phyloP scores from a whole-genome alignment of 306 rosid genomes.

The Quillaja saponaria region DNA sequence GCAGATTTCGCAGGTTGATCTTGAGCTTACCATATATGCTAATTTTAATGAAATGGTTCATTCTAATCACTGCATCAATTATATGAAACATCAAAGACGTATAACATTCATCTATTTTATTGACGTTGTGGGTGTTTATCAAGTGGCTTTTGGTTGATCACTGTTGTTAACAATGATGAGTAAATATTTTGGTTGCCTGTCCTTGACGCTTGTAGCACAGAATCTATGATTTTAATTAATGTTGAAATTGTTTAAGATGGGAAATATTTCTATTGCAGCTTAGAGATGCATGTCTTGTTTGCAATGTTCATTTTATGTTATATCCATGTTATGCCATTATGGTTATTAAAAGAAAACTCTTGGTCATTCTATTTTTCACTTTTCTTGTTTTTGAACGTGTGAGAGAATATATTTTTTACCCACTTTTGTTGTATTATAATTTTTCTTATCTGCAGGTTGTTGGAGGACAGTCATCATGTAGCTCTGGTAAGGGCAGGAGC shows the following conservation, averaged over 20 bases:
- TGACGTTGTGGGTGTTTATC: slow-evolving; percentile 7
- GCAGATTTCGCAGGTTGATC: slow-evolving; percentile 12
- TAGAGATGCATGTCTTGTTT: too few species aligned
- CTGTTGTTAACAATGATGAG: slow-evolving; percentile 12
- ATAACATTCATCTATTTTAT: neutral
- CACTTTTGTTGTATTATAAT: slow-evolving; percentile 20
- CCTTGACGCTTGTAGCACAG: slow-evolving; percentile 10
- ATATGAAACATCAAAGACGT: slow-evolving; percentile 3
- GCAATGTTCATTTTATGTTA: neutral
- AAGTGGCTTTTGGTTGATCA: neutral
- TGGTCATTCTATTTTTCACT: neutral
- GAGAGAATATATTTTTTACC: neutral
- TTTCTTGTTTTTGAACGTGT: slow-evolving; percentile 10
- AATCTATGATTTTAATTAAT: slow-evolving; percentile 14
- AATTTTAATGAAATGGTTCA: slow-evolving; percentile 4
- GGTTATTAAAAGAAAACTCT: neutral
- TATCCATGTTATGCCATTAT: slow-evolving; percentile 5
- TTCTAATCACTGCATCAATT: slow-evolving; percentile 11
- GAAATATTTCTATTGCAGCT: too few species aligned
- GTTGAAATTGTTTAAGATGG: slow-evolving; percentile 3
- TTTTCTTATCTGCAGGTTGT: slow-evolving; percentile 45
- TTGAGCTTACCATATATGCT: slow-evolving; percentile 14
- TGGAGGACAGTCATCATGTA: slow-evolving; percentile 69
- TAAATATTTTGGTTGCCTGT: neutral
- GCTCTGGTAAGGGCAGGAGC: slow-evolving; percentile 84